Evolutionary conservation across 257 asterid species (phyloP), one percentile per base, ranked within the genome.

Genomic region (Nicotiana otophora): DNA sequence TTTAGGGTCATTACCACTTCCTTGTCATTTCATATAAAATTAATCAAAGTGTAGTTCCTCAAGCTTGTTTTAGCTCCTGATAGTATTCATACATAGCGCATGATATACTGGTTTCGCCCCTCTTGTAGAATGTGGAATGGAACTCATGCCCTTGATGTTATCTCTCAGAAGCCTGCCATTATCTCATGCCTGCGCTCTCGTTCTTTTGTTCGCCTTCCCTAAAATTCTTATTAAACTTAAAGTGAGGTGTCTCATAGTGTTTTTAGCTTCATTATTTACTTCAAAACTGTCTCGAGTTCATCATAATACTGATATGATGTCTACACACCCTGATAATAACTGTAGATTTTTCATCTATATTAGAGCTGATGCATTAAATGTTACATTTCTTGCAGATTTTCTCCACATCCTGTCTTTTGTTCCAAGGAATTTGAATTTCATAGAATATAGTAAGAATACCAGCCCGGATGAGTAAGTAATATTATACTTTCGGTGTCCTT

Each of bases 381-480:
- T 48, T 14, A 61, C 76, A 15, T 36, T 26, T 33, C 48, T 81
- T 66, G 72, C 91, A 86, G 91, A 88, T 86, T 84, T 88, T 81
- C 88, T 88, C 83, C 87, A 85, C 10, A 77, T 85, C 76, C n/a
- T 88, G 74, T 88, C 91, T 16, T 83, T 84, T 82, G 77, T 88
- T 51, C 91, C 91, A 5, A 88, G 85, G 55, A 82, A 85, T 34
- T 78, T 86, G 48, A 88, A 83, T 81, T 88, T 88, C 82, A 86
- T 88, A 34, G 85, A 78, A 54, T 79, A 78, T 76, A 81, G 67
- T 78, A 81, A 54, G 66, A 85, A 79, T 60, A 60, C 51, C 72
- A 86, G 81, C 80, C 58, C 76, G 31, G 46, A 81, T 46, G 90
- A 86, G 91, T 88, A 83, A 81, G 89, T 61, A 70, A 30, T 4